A percentile compares a stretch with the other conserved stretches of the same genome.
Evolutionary conservation across 2,329 filamentous ascomycete species (phyloP).

Genomic region (Neofusicoccum umdonicola): DNA sequence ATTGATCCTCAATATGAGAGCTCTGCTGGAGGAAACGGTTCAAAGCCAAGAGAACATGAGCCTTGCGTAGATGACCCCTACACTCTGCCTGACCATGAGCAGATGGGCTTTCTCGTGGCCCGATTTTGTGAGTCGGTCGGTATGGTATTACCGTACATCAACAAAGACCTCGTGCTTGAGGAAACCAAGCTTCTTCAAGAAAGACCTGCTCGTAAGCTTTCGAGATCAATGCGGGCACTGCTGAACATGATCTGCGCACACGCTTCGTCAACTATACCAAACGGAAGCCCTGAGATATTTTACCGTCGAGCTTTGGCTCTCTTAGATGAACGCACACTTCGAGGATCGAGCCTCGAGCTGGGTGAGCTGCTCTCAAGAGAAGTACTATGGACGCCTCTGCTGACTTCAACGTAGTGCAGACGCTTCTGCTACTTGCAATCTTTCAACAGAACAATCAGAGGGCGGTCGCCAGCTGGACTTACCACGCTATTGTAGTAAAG

Average conservation of each 20-base stretch:
- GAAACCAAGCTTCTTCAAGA: background rate
- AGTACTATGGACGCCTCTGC: no score
- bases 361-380: no score
- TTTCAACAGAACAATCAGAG: constrained; percentile 38
- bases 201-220: no score
- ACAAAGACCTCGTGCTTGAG: background rate
- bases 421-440: constrained; percentile 31
- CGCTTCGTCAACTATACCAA: constrained; percentile 24
- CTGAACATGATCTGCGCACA: constrained; percentile 22
- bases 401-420: constrained; percentile 26
- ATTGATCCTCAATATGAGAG: no score
- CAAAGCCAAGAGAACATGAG: background rate
- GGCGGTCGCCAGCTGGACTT: constrained; percentile 33
- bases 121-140: background rate
- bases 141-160: background rate
- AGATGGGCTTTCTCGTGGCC: background rate
- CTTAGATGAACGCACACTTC: constrained; percentile 27
- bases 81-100: background rate
- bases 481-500: constrained; percentile 33
- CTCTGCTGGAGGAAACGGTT: no score
- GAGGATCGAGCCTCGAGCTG: constrained; percentile 18
- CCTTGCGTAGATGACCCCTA: no score
- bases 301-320: constrained; percentile 27
- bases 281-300: constrained; percentile 25
- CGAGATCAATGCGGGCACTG: background rate